phyloP scores from a whole-genome alignment of 768 basidiomycete genomes.

The Termitomyces sp. region DNA sequence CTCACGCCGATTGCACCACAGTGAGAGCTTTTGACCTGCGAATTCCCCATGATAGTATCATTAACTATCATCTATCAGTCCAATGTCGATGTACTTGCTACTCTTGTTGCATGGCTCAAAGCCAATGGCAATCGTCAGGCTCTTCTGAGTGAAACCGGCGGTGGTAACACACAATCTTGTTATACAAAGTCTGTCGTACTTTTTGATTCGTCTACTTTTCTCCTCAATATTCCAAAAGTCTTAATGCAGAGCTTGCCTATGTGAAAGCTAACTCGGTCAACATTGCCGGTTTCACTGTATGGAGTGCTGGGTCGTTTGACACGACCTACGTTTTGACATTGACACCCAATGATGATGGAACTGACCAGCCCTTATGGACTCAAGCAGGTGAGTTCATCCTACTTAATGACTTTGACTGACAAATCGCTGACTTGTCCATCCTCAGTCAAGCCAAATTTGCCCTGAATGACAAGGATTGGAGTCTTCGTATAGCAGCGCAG shows the following conservation, averaged over 20 bases:
- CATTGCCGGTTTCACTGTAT: constrained; percentile 46
- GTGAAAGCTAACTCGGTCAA: constrained; percentile 36
- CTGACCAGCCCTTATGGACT: constrained; percentile 40
- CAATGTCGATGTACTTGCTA: constrained; percentile 38
- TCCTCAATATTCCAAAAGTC: constrained; percentile 16
- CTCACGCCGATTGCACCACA: constrained; percentile 26
- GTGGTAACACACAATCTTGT: constrained; percentile 45
- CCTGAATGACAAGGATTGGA: constrained; percentile 3
- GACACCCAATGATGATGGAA: constrained; percentile 40
- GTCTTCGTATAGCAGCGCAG: no score
- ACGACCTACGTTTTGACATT: constrained; percentile 43
- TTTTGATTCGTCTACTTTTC: not conserved
- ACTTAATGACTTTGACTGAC: not conserved
- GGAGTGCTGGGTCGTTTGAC: constrained; percentile 49
- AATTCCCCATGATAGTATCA: not conserved
- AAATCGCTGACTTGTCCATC: not conserved
- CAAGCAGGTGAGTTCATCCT: constrained; percentile 28
- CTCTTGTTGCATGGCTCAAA: constrained; percentile 34
- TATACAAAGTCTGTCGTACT: constrained; percentile 22
- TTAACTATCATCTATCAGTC: constrained; percentile 12
- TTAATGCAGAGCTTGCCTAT: constrained; percentile 37
- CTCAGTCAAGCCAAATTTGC: constrained; percentile 20
- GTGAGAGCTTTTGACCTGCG: constrained; percentile 2
- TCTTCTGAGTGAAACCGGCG: constrained; percentile 45
- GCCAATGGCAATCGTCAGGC: constrained; percentile 28